Percentiles rank a stretch among this genome's conserved stretches.
Evolutionary conservation across 495 filamentous ascomycete genomes (phyloP).

Genomic region (Trichocladium uniseriatum): DNA sequence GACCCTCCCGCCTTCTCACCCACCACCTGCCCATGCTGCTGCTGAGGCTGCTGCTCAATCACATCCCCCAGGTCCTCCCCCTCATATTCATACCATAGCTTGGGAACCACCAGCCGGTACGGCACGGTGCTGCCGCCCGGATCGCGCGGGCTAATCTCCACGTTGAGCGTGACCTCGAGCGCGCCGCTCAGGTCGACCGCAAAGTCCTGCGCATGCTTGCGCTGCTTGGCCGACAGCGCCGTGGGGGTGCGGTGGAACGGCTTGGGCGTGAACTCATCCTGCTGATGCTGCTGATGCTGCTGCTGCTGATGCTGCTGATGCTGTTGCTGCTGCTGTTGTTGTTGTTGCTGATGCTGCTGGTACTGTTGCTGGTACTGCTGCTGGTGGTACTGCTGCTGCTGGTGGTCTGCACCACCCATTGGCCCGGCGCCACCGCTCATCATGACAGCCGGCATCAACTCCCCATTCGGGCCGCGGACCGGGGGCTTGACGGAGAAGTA

Average conservation of each 20-base stretch:
- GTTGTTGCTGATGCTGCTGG: background rate
- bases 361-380: too few species aligned
- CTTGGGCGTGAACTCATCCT: conserved; percentile 18
- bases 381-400: too few species aligned
- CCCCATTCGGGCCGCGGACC: background rate
- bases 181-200: conserved; percentile 63
- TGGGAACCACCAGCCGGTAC: conserved; percentile 79
- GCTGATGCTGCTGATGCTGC: background rate
- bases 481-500: conserved; percentile 33
- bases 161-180: conserved; percentile 73
- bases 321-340: background rate
- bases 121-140: conserved; percentile 81
- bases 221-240: conserved; percentile 52
- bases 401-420: too few species aligned
- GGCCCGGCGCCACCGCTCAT: conserved; percentile 9
- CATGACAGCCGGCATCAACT: conserved; percentile 4
- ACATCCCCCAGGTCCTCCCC: conserved; percentile 18
- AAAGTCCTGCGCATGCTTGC: conserved; percentile 26
- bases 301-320: background rate
- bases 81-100: conserved; percentile 49
- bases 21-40: conserved; percentile 8
- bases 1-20: too few species aligned
- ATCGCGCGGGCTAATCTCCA: conserved; percentile 76
- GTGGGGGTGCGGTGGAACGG: conserved; percentile 69
- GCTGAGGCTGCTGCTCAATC: background rate